Evolutionary conservation across 257 asterid genomes (phyloP).

Genomic region (Lycium barbarum): DNA sequence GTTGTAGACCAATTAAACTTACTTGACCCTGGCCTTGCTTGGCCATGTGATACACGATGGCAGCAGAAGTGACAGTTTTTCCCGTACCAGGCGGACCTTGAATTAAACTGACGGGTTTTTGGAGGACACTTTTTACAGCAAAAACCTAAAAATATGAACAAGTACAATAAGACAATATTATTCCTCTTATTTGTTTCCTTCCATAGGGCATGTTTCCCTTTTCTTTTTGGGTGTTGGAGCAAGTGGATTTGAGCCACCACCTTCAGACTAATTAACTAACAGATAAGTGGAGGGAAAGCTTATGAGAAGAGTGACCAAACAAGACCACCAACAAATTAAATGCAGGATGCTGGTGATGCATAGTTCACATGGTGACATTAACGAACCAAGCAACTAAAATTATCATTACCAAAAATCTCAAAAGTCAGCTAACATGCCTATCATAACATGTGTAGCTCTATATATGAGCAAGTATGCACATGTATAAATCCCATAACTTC

Average conservation of each 20-base stretch:
- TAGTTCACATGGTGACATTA: conserved; percentile 6
- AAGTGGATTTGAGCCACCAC: background rate
- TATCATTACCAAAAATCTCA: background rate
- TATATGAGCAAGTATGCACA: background rate
- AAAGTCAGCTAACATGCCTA: background rate
- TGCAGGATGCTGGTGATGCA: background rate
- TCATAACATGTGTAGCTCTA: background rate
- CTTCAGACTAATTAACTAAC: background rate
- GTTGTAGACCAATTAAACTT: conserved; percentile 22
- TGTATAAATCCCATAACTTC: background rate
- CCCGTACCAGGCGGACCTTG: conserved; percentile 99
- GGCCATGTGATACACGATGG: conserved; percentile 99
- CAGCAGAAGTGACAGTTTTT: conserved; percentile 98
- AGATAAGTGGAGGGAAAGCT: background rate
- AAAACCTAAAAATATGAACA: conserved; percentile 59
- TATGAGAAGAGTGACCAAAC: background rate
- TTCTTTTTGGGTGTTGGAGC: background rate
- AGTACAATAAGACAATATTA: conserved; percentile 11
- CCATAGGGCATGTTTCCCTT: background rate
- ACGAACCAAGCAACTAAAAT: background rate
- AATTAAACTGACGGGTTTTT: conserved; percentile 93
- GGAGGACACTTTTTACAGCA: conserved; percentile 99
- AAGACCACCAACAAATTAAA: conserved; percentile 8
- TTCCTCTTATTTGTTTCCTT: conserved; percentile 10
- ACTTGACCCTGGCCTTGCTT: conserved; percentile 99